phyloP scores from a whole-genome alignment of 1,284 basidiomycete genomes.

The Sphagnurus paluster region DNA sequence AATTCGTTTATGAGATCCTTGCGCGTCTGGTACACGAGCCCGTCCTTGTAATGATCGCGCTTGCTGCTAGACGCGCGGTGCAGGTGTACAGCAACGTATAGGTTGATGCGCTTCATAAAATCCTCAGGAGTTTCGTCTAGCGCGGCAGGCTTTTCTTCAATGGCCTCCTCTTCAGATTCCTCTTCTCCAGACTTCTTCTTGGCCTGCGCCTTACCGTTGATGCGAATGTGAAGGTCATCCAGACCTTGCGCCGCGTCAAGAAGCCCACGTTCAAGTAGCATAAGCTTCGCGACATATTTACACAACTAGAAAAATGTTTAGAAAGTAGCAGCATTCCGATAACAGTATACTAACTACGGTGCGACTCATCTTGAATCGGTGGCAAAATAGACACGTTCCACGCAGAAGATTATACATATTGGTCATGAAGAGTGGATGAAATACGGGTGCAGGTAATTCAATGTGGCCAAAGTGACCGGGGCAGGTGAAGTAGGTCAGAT shows the following conservation, averaged over 20 bases:
- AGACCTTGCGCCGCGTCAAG: constrained; percentile 81
- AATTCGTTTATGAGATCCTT: constrained; percentile 87
- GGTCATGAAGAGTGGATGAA: constrained; percentile 95
- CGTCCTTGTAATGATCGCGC: constrained; percentile 88
- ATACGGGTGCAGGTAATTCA: constrained; percentile 93
- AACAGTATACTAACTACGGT: constrained; percentile 59
- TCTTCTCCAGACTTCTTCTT: constrained; percentile 41
- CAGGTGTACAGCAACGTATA: constrained; percentile 72
- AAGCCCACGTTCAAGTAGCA: constrained; percentile 89
- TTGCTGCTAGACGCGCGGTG: constrained; percentile 56
- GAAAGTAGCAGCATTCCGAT: constrained; percentile 6
- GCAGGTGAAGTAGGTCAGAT: constrained; percentile 89
- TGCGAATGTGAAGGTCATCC: constrained; percentile 55
- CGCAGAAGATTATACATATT: constrained; percentile 90
- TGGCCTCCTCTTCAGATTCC: background rate
- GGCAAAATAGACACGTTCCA: constrained; percentile 94
- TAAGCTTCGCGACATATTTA: constrained; percentile 86
- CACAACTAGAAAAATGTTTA: constrained; percentile 51
- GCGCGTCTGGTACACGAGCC: constrained; percentile 84
- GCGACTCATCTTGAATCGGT: constrained; percentile 84
- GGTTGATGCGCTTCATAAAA: constrained; percentile 70
- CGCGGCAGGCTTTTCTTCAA: constrained; percentile 28
- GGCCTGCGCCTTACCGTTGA: constrained; percentile 28
- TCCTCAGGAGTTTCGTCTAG: constrained; percentile 59
- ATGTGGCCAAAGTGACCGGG: constrained; percentile 99